Percentiles rank a stretch among this genome's conserved stretches.
Evolutionary conservation across 352 stramenopile species (phyloP).

Genomic region (Globisporangium rhizosaccharum): DNA sequence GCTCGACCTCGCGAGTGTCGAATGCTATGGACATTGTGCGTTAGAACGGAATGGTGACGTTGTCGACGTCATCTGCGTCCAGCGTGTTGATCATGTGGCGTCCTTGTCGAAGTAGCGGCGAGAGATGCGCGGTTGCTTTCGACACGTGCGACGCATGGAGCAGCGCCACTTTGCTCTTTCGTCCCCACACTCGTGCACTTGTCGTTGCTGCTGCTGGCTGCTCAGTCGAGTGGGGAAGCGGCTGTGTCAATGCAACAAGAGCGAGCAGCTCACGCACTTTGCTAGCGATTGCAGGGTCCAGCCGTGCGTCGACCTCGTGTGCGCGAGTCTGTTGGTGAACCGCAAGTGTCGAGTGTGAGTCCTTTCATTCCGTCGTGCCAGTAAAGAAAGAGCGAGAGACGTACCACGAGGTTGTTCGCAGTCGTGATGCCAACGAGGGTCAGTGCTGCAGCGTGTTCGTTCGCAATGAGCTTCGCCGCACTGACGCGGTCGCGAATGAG

Average conservation of each 20-base stretch:
- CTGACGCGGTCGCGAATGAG: slow-evolving; percentile 22
- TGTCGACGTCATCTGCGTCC: background rate
- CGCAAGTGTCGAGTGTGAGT: too few species aligned
- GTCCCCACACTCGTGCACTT: background rate
- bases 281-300: slow-evolving; percentile 16
- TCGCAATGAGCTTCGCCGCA: slow-evolving; percentile 16
- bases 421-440: slow-evolving; percentile 14
- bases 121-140: slow-evolving; percentile 12
- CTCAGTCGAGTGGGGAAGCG: background rate
- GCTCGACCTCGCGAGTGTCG: background rate
- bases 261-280: slow-evolving; percentile 27
- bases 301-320: slow-evolving; percentile 8
- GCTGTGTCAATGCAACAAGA: background rate
- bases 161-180: background rate
- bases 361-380: background rate
- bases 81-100: slow-evolving; percentile 9
- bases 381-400: background rate
- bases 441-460: slow-evolving; percentile 15
- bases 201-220: background rate
- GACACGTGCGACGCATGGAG: background rate
- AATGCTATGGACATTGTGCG: too few species aligned
- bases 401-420: slow-evolving; percentile 28
- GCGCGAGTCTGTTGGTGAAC: too few species aligned
- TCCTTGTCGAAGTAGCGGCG: slow-evolving; percentile 18
- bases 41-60: slow-evolving; percentile 8